A percentile compares a stretch with the other conserved stretches of the same genome.
Evolutionary conservation across 352 stramenopile species (phyloP).

Genomic region (Globisporangium camurandrum): DNA sequence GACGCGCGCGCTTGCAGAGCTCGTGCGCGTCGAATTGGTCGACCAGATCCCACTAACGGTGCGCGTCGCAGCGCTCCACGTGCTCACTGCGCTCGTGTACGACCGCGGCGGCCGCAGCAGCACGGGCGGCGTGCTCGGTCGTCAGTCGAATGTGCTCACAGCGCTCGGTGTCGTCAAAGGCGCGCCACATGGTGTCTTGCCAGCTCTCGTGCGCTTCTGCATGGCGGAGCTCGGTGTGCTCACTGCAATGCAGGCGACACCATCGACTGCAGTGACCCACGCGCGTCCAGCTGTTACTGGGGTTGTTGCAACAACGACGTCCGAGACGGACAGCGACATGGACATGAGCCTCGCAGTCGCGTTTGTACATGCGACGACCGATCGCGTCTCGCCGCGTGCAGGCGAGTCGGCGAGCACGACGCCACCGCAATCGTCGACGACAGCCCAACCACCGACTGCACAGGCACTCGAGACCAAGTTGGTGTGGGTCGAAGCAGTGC

Average conservation of each 20-base stretch:
- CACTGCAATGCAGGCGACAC: constrained; percentile 11
- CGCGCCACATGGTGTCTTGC: constrained; percentile 70
- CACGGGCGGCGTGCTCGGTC: constrained; percentile 58
- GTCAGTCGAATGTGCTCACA: constrained; percentile 74
- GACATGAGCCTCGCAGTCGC: constrained; percentile 84
- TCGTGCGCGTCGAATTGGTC: constrained; percentile 65
- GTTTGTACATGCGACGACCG: constrained; percentile 83
- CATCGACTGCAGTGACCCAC: background rate
- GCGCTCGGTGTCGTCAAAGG: constrained; percentile 74
- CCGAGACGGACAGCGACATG: constrained; percentile 68
- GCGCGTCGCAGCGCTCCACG: constrained; percentile 52
- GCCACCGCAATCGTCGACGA: too few relatives aligned
- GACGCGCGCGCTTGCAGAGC: constrained; percentile 58
- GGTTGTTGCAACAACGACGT: background rate
- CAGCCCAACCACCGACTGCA: too few relatives aligned
- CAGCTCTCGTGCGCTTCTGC: constrained; percentile 73
- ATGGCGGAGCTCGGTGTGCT: constrained; percentile 52
- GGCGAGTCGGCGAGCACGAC: constrained; percentile 35
- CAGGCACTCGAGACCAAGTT: constrained; percentile 45
- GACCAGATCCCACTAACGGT: constrained; percentile 53
- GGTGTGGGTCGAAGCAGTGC: constrained; percentile 73
- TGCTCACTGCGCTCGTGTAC: constrained; percentile 73
- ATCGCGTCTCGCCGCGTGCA: constrained; percentile 58
- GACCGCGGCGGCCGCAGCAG: constrained; percentile 59
- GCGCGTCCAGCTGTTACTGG: constrained; percentile 2